Evolutionary conservation across 2,329 filamentous ascomycete species (phyloP), one percentile per base, ranked within the genome.

Genomic region (Fusarium xylarioides): DNA sequence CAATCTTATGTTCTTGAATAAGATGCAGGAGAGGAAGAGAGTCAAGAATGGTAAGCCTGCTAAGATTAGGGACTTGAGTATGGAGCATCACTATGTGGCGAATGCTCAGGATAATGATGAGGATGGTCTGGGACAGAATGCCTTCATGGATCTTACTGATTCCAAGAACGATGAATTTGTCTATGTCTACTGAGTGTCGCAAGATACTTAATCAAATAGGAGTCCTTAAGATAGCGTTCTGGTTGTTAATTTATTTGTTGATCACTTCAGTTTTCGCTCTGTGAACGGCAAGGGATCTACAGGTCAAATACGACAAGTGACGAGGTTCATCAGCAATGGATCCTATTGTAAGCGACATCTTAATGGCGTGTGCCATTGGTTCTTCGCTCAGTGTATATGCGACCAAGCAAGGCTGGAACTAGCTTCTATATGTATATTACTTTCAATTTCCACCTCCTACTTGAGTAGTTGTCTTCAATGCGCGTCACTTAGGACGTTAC

Each of bases 161-260:
- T 81, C 86, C 26, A 82, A 90, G 81, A 93, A 92, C 74, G 90
- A 93, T 64, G 90, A 92, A 75, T 92, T 92, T 81, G 85, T 91
- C 21, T 91, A 89, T 79, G 85, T 90, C 52, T 90, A 90, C 74
- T 90, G 79, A 50, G 35, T 35, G 4, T 35, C 9, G 12, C 11
- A 32, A 14, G 2, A 11, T 7, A n/a, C 16, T 28, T 5, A 49
- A 37, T 34, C 7, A 3, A 5, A 14, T n/a, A 18, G 15, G 19
- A 40, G 19, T 28, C 9, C 16, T 3, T 16, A 26, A 19, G 21
- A 40, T 28, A 28, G 50, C 23, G 34, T 16, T 11, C 10, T 28
- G 3, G 5, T 53, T 28, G 3, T 40, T 30, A 40, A 40, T 54
- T 54, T 30, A 54, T n/a, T 9, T n/a, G 10, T 53, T 53, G 2